Conservation (phyloP, 139 green algal genomes). For the Coelastrella sp. region DNA sequence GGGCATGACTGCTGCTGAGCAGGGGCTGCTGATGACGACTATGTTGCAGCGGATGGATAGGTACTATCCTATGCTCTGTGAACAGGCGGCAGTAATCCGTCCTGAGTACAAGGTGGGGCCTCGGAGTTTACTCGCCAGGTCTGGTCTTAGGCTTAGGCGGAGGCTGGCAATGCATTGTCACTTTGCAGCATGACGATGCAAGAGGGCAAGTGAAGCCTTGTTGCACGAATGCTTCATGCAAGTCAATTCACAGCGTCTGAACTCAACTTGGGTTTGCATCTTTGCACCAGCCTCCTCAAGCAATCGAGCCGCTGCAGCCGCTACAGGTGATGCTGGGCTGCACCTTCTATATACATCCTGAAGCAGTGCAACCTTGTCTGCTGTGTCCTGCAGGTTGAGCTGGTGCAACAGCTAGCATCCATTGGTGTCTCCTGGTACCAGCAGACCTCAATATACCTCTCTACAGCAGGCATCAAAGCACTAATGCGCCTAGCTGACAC, state of each 20-base stretch:
- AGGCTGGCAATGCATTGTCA: no score
- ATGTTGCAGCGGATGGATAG: constrained; percentile 56
- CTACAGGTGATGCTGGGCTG: neutral
- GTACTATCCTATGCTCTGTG: constrained; percentile 59
- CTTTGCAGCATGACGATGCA: no score
- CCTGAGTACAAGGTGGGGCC: constrained; percentile 22
- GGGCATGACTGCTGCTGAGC: constrained; percentile 25
- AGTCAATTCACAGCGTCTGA: no score
- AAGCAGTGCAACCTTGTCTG: no score
- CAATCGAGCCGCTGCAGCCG: no score
- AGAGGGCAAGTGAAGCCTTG: no score
- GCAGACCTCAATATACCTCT: constrained; percentile 13
- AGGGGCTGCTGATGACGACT: constrained; percentile 24
- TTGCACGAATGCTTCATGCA: no score
- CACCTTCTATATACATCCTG: neutral
- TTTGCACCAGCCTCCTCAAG: no score
- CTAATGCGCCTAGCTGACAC: constrained; percentile 46
- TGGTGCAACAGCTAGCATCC: constrained; percentile 42
- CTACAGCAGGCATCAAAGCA: constrained; percentile 41
- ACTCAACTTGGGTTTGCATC: no score
- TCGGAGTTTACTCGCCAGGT: no score
- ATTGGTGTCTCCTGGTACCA: constrained; percentile 47
- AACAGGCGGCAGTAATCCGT: constrained; percentile 21
- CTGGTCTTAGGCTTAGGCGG: no score
- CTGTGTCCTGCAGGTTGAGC: constrained; percentile 17